A percentile compares a stretch with the other conserved stretches of the same genome.
Conservation (phyloP, 2,329 filamentous ascomycete genomes). For the Penicillium hesseltinei region DNA sequence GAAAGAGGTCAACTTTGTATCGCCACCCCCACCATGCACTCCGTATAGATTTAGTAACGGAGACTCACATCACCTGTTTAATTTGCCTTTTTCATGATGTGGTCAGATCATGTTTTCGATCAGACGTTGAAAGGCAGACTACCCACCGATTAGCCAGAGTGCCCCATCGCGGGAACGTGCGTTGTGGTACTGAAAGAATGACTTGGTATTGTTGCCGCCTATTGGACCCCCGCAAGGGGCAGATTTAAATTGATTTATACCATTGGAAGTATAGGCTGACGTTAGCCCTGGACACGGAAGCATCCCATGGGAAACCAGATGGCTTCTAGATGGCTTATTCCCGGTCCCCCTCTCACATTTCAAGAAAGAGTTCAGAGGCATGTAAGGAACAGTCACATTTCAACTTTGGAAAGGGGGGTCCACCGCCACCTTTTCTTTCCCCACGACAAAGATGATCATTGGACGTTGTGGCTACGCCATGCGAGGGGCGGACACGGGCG, state of each 20-base stretch:
- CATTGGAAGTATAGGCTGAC: not conserved
- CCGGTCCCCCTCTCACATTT: not conserved
- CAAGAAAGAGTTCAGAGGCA: not conserved
- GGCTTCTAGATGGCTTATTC: not conserved
- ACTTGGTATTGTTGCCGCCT: not conserved
- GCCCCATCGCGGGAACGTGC: not conserved
- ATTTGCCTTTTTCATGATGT: not conserved
- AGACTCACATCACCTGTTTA: not conserved
- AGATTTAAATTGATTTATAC: not conserved
- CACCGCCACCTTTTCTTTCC: slow-evolving; percentile 19
- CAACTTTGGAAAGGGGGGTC: slow-evolving; percentile 12
- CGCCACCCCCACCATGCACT: slow-evolving; percentile 16
- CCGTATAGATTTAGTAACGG: not conserved
- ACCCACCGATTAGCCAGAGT: not conserved
- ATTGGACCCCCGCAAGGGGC: not conserved
- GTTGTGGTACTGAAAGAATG: not conserved
- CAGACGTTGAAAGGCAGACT: slow-evolving; percentile 1
- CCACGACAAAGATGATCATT: slow-evolving; percentile 18
- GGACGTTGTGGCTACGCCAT: slow-evolving; percentile 20
- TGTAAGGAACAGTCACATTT: slow-evolving; percentile 11
- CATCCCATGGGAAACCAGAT: not conserved
- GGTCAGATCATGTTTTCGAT: slow-evolving; percentile 3
- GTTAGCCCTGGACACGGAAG: not conserved
- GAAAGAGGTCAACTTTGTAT: not conserved
- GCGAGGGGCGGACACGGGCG: slow-evolving; percentile 28